Evolutionary conservation across 2,329 filamentous ascomycete species (phyloP), one percentile per base, ranked within the genome.

Genomic region (Gaeumannomyces sp.): DNA sequence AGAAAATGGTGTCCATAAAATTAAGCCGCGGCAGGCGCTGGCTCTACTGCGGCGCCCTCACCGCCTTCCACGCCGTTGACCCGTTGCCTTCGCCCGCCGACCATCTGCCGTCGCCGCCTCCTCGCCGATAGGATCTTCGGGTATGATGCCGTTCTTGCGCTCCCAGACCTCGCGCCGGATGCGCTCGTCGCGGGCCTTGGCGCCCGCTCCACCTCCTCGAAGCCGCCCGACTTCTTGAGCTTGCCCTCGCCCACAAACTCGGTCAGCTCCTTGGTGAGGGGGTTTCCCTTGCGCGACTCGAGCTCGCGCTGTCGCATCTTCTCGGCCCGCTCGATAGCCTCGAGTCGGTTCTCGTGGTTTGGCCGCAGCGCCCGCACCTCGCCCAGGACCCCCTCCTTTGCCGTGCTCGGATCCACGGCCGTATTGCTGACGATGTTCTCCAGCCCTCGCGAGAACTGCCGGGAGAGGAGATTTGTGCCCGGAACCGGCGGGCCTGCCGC

Each of bases 241-340:
- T 91, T 95, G 65, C 92, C 92, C 72, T 97, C 92, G 68, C 91
- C 85, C 1, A 98, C 94, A 73, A 98, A 99, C 38, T 78, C 84
- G 22, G 87, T 85, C 11, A 99, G 84, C 76, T 99, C 95, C 70
- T 91, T 91, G 75, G 91, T 92, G 72, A 99, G 89, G 35, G 84
- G 82, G 70, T 92, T 91, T 50, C 89, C 91, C 31, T 82, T 83
- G 2, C 95, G 85, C 67, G 81, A 89, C 74, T 92, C 90, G 1
- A 99, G 83, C 74, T 99, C 95, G 73, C 92, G 93, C 76, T 95
- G 91, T 28, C 95, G 85, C 10, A 93, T 83, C 78, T 93, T 95
- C 78, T 98, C 95, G 0, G 95, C 95, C n/a, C 95, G 88, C 76
- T 98, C 93, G 69, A 99, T 99, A 50, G 95, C 95, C 77, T 98